Percentiles rank a stretch among this genome's conserved stretches.
phyloP scores from a whole-genome alignment of 202 grass and related monocot genomes.

The Setaria viridis region DNA sequence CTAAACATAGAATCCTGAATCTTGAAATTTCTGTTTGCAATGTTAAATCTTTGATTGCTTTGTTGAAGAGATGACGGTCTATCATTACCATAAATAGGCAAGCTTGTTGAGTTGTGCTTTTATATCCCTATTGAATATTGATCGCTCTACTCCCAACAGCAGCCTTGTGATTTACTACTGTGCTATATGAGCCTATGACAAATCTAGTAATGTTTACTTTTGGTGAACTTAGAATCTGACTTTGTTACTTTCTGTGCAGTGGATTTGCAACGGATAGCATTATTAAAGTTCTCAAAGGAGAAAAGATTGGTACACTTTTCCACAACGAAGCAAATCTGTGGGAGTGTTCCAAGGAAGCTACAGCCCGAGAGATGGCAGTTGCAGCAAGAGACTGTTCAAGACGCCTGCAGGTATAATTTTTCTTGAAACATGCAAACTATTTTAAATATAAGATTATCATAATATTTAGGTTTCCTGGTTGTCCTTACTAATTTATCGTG shows the following conservation, averaged over 20 bases:
- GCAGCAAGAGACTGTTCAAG: constrained; percentile 90
- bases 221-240: constrained; percentile 14
- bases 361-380: constrained; percentile 83
- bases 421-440: constrained; percentile 19
- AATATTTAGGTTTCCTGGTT: constrained; percentile 7
- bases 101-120: not conserved
- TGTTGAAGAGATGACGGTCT: not conserved
- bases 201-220: constrained; percentile 21
- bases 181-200: not conserved
- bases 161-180: not conserved
- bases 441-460: constrained; percentile 2
- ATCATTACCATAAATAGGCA: constrained; percentile 16
- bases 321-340: constrained; percentile 77
- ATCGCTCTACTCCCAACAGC: not conserved
- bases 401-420: constrained; percentile 65
- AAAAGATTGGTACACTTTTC: constrained; percentile 91
- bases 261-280: constrained; percentile 91
- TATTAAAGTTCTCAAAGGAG: constrained; percentile 77
- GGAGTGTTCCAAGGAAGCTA: constrained; percentile 59
- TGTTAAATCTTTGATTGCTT: constrained; percentile 5
- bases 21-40: not conserved
- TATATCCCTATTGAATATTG: not conserved
- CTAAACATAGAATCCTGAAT: not conserved
- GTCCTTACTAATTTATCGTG: constrained; percentile 9
- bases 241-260: constrained; percentile 61